phyloP scores from a whole-genome alignment of 306 rosid genomes.

The Benincasa hispida region DNA sequence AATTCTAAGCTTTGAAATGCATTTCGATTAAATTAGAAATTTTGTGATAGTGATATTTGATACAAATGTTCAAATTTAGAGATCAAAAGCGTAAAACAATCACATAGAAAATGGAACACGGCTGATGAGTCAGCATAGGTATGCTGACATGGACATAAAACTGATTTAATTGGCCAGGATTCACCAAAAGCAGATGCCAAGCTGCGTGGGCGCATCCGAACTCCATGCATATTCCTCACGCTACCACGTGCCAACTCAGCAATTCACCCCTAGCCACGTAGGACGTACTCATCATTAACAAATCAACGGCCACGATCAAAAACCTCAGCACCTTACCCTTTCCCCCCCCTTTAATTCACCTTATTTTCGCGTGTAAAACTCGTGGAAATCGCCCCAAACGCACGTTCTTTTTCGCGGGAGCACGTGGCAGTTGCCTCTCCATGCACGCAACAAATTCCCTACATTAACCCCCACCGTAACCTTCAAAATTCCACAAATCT shows the following conservation, averaged over 20 bases:
- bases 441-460: neutral
- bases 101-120: no score
- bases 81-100: no score
- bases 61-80: no score
- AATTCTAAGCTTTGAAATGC: no score
- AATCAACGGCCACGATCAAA: slow-evolving; percentile 5
- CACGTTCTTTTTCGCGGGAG: neutral
- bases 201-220: neutral
- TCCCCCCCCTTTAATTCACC: neutral
- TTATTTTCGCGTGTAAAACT: slow-evolving; percentile 5
- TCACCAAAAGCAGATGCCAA: neutral
- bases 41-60: no score
- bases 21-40: no score
- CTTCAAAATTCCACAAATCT: neutral
- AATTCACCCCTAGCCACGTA: neutral
- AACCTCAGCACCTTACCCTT: neutral
- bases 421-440: neutral
- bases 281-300: neutral
- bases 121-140: neutral
- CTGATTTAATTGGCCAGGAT: neutral
- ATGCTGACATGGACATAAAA: neutral
- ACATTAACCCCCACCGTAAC: neutral
- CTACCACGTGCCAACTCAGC: neutral
- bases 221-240: slow-evolving; percentile 4
- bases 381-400: neutral